phyloP scores from a whole-genome alignment of 768 basidiomycete genomes.

The Flagelloscypha sp. region DNA sequence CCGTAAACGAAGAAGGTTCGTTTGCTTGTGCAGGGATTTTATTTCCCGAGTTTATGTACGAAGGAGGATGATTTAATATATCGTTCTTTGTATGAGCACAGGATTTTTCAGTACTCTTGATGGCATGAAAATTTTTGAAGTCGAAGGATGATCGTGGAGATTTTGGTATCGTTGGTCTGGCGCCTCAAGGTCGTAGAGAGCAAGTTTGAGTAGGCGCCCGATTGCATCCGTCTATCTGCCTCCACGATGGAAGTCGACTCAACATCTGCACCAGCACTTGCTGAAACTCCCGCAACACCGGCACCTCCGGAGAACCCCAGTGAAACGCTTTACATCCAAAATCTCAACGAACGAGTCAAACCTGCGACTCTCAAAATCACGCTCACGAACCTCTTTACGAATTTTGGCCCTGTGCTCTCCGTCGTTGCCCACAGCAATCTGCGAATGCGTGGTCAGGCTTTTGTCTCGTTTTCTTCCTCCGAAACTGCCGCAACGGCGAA shows the following conservation, averaged over 20 bases:
- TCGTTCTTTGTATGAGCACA: no score
- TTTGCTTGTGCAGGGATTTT: no score
- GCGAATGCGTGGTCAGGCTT: slow-evolving; percentile 97
- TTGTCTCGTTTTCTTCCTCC: slow-evolving; percentile 80
- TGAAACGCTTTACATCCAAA: slow-evolving; percentile 93
- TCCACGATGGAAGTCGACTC: slow-evolving; percentile 1
- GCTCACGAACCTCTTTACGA: slow-evolving; percentile 81
- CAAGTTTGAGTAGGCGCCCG: no score
- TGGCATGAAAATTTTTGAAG: no score
- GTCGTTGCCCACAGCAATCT: slow-evolving; percentile 94
- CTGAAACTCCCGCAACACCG: slow-evolving; percentile 10
- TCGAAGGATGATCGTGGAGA: no score
- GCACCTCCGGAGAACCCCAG: slow-evolving; percentile 39
- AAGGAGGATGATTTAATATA: no score
- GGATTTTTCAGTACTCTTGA: no score
- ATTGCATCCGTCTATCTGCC: slow-evolving; percentile 12
- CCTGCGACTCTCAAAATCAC: slow-evolving; percentile 86
- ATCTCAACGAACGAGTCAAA: slow-evolving; percentile 92
- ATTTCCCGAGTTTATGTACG: no score
- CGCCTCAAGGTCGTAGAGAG: no score
- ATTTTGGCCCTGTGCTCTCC: slow-evolving; percentile 87
- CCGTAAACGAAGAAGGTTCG: no score
- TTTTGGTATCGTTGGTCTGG: no score
- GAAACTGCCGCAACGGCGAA: slow-evolving; percentile 82
- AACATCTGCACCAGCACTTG: slow-evolving; percentile 10